These are phyloP conservation scores for Asterionellopsis glacialis DNA, from an alignment of 108 stramenopile genomes.

Conservation along the genomic window DNA sequence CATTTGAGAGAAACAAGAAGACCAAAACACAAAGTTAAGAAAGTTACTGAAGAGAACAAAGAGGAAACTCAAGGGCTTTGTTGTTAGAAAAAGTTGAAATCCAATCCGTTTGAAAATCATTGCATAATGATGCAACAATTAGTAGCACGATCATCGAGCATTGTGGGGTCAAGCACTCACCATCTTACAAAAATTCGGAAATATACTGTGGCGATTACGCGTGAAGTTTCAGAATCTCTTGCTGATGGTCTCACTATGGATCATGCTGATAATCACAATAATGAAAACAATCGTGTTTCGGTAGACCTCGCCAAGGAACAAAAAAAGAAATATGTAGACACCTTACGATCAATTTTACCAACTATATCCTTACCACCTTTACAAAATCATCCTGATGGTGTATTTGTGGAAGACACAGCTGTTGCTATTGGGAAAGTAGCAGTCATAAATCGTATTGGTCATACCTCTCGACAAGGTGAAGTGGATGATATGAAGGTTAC, in stretches of 20 bases:
- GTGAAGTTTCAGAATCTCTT: conserved; percentile 49
- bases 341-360: conserved; percentile 33
- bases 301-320: conserved; percentile 27
- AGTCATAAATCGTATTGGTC: conserved; percentile 45
- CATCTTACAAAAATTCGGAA: no score
- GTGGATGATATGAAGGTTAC: no score
- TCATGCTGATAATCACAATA: conserved; percentile 7
- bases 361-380: conserved; percentile 38
- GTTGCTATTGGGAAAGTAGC: conserved; percentile 43
- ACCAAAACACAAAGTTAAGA: no score
- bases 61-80: no score
- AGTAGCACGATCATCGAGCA: no score
- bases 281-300: conserved; percentile 14
- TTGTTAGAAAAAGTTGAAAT: no score
- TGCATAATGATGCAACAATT: no score
- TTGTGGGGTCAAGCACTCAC: no score
- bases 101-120: no score
- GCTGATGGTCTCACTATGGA: conserved; percentile 34
- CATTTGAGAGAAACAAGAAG: no score
- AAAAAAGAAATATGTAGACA: conserved; percentile 34
- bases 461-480: conserved; percentile 52
- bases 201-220: conserved; percentile 42
- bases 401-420: conserved; percentile 78
- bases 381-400: conserved; percentile 50
- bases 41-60: no score